Evolutionary conservation across 2,329 filamentous ascomycete species (phyloP).

Genomic region (Clonostachys solani): DNA sequence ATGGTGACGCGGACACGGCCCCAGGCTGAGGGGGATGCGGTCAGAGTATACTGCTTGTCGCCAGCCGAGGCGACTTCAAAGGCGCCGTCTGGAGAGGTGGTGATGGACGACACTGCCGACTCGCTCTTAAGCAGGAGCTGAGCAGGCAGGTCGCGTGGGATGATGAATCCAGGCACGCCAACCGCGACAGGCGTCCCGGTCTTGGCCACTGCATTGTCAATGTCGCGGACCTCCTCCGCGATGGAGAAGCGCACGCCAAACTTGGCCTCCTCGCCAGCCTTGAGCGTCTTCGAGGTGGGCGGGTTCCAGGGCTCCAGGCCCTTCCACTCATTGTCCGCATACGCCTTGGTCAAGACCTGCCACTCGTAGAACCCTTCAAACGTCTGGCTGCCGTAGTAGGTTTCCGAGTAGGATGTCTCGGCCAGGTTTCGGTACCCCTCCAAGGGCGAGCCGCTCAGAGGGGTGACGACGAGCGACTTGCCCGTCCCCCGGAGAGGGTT

Average conservation of each 20-base stretch:
- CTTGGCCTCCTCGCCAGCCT: constrained; percentile 36
- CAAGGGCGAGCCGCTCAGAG: constrained; percentile 40
- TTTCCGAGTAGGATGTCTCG: constrained; percentile 33
- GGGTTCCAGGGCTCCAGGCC: constrained; percentile 47
- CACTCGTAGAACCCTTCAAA: constrained; percentile 60
- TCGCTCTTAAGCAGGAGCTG: constrained; percentile 38
- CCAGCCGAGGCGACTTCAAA: constrained; percentile 22
- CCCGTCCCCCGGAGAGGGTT: constrained; percentile 47
- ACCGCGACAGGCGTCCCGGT: constrained; percentile 42
- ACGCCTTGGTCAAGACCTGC: constrained; percentile 49
- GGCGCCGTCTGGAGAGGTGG: constrained; percentile 27
- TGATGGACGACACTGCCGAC: constrained; percentile 31
- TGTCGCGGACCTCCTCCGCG: constrained; percentile 35
- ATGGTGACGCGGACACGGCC: constrained; percentile 44
- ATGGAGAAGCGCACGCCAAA: constrained; percentile 48
- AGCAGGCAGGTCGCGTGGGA: constrained; percentile 40
- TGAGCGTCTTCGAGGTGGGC: constrained; percentile 39
- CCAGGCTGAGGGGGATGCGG: constrained; percentile 35
- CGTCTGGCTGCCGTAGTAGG: constrained; percentile 44
- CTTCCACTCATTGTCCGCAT: constrained; percentile 52
- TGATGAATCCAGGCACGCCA: constrained; percentile 49
- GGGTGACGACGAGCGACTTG: constrained; percentile 48
- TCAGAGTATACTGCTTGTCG: constrained; percentile 32
- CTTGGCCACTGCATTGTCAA: constrained; percentile 38
- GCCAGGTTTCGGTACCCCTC: constrained; percentile 51